Percentiles rank a stretch among this genome's conserved stretches.
phyloP scores from a whole-genome alignment of 306 rosid genomes.

The Cucumis melo region DNA sequence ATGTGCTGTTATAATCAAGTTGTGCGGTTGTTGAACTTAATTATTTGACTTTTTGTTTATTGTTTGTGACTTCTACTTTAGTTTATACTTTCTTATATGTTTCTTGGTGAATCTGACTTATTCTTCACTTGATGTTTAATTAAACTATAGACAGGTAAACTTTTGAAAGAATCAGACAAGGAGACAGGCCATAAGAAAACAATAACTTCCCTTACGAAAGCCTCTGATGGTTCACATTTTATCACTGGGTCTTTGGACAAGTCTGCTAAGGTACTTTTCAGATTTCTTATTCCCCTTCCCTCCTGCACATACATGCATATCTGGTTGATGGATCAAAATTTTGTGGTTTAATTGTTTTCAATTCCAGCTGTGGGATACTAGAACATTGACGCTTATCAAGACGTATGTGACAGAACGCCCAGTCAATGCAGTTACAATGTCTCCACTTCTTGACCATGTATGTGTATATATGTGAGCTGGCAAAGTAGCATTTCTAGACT shows the following conservation, averaged over 20 bases:
- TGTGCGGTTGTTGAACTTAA: not conserved
- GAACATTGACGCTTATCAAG: constrained; percentile 80
- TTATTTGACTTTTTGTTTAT: not conserved
- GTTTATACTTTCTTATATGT: not conserved
- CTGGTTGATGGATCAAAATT: not conserved
- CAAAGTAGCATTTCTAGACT: not conserved
- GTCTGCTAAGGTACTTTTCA: constrained; percentile 57
- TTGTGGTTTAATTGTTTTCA: not conserved
- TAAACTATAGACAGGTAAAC: constrained; percentile 57
- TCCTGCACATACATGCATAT: no score
- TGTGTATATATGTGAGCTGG: constrained; percentile 7
- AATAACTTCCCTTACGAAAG: constrained; percentile 54
- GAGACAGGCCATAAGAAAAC: constrained; percentile 72
- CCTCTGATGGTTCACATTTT: constrained; percentile 72
- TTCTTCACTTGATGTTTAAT: not conserved
- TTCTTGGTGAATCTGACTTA: not conserved
- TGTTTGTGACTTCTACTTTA: not conserved
- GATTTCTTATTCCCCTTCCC: not conserved
- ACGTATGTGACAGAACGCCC: constrained; percentile 82
- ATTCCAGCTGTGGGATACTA: constrained; percentile 72
- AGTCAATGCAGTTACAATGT: constrained; percentile 90
- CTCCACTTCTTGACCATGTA: constrained; percentile 92
- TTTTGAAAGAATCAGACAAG: constrained; percentile 57
- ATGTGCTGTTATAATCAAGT: not conserved
- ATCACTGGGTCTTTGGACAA: constrained; percentile 79